phyloP scores from a whole-genome alignment of 176 grass and related monocot species.

The Carex parvula region DNA sequence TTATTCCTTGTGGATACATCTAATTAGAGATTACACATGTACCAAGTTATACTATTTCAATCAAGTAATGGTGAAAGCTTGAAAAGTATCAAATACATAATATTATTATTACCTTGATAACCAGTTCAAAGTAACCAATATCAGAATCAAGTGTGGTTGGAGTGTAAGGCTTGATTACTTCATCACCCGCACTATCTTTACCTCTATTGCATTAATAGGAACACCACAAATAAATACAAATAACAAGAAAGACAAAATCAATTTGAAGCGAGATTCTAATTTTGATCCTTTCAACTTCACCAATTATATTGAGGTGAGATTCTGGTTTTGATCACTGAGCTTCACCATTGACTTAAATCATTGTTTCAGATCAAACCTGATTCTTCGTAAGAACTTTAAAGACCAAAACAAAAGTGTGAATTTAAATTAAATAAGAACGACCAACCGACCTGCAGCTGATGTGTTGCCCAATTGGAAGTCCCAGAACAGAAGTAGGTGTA shows the following conservation, averaged over 20 bases:
- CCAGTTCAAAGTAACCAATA: constrained; percentile 85
- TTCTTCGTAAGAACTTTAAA: not conserved
- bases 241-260: constrained; percentile 2
- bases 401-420: not conserved
- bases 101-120: constrained; percentile 66
- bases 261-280: not conserved
- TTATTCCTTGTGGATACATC: constrained; percentile 99
- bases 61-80: not conserved
- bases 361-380: not conserved
- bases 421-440: constrained; percentile 10
- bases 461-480: constrained; percentile 91
- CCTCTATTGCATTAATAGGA: constrained; percentile 46
- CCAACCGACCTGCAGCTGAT: constrained; percentile 83
- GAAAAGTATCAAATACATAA: constrained; percentile 3
- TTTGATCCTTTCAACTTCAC: not conserved
- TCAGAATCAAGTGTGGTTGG: constrained; percentile 96
- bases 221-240: constrained; percentile 5
- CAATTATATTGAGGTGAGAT: not conserved
- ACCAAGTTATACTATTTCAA: not conserved
- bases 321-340: not conserved
- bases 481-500: constrained; percentile 59
- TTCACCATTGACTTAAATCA: not conserved
- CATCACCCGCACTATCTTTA: constrained; percentile 69
- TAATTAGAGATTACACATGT: constrained; percentile 18
- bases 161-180: constrained; percentile 96